Evolutionary conservation across 257 asterid species (phyloP), one percentile per base, ranked within the genome.

Genomic region (Nicotiana sylvestris): DNA sequence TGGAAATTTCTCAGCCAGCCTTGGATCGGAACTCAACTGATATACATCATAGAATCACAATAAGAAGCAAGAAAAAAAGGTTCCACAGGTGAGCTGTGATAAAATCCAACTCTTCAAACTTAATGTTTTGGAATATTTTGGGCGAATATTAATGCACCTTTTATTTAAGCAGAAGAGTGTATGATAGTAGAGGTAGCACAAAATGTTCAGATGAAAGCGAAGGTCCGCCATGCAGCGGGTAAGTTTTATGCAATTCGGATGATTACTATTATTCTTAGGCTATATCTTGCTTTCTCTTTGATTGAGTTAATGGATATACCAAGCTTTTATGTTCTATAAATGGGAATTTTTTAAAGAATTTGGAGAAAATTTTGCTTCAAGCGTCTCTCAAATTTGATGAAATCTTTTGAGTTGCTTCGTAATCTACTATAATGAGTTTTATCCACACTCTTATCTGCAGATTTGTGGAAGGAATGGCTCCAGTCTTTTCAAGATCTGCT

Each of bases 401-500:
- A 6, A 27, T 74, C 39, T 25, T 49, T 49, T 27, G 80, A 49
- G 21, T 0, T 74, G 79, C 6, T 72, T 25, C 25, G 51, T 4
- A 0, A 72, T 74, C 65, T 29, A 27, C 0, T 8, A 8, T 39
- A 76, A 27, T 27, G 29, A 15, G 64, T 51, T 7, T 5, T 0
- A 76, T 51, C 3, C 0, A 2, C 35, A 1, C 46, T 51, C 80
- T 76, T 51, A 53, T 84, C 74, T 88, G 86, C 93, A 96, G 99
- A 84, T 96, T 94, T 84, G 99, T 96, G 77, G 99, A 96, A 91
- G 99, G 99, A 85, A 96, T 96, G 99, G 99, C 99, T 87, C 99
- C 99, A 1, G 99, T 96, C 29, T 96, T 96, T 81, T 96, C 99
- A 61, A 90, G 90, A 89, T 87, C 98, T 51, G 98, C 99, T 9